Evolutionary conservation across 2,329 filamentous ascomycete genomes (phyloP).

Genomic region (Coniochaeta pulveracea): DNA sequence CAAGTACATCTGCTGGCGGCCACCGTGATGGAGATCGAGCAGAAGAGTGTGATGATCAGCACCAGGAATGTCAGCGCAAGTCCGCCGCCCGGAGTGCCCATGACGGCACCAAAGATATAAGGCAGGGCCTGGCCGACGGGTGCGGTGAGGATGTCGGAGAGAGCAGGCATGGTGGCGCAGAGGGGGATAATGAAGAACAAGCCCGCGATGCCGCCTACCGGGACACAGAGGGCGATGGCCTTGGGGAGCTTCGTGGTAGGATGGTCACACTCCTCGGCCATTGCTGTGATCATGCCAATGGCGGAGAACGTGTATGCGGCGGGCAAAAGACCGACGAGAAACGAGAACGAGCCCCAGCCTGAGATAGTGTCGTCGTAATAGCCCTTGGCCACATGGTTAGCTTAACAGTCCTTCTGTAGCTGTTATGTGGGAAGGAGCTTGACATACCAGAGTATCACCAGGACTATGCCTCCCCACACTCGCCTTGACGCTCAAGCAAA

Average conservation of each 20-base stretch:
- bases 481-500: slow-evolving; percentile 42
- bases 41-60: slow-evolving; percentile 44
- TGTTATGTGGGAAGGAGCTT: neutral
- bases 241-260: slow-evolving; percentile 39
- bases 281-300: slow-evolving; percentile 50
- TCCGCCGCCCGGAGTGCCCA: slow-evolving; percentile 37
- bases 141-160: slow-evolving; percentile 30
- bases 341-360: slow-evolving; percentile 48
- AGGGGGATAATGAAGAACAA: slow-evolving; percentile 45
- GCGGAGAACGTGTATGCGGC: slow-evolving; percentile 47
- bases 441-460: slow-evolving; percentile 28
- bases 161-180: slow-evolving; percentile 29
- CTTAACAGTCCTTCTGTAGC: neutral
- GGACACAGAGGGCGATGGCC: slow-evolving; percentile 38
- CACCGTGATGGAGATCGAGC: slow-evolving; percentile 55
- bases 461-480: slow-evolving; percentile 39
- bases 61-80: slow-evolving; percentile 40
- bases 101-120: slow-evolving; percentile 37
- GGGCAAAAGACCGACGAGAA: slow-evolving; percentile 51
- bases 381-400: slow-evolving; percentile 22
- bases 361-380: slow-evolving; percentile 43
- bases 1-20: slow-evolving; percentile 56
- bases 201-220: slow-evolving; percentile 40
- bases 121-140: slow-evolving; percentile 42
- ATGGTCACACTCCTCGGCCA: slow-evolving; percentile 48